Percentiles rank a stretch among this genome's conserved stretches.
Evolutionary conservation across 768 basidiomycete genomes (phyloP).

Genomic region (Leccinellum albellum): DNA sequence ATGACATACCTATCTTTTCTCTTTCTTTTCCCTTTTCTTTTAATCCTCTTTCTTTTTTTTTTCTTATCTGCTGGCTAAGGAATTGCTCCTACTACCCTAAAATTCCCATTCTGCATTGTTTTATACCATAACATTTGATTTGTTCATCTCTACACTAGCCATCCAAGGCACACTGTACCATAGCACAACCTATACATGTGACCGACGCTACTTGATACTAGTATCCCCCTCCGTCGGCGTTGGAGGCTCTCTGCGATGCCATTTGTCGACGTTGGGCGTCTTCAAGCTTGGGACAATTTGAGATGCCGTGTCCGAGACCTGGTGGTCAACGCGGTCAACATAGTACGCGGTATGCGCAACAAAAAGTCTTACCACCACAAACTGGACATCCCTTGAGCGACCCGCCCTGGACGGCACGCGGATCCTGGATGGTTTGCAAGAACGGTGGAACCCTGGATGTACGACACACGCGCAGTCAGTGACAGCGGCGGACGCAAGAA

Average conservation of each 20-base stretch:
- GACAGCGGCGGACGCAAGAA: neutral
- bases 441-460: conserved; percentile 83
- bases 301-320: conserved; percentile 92
- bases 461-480: neutral
- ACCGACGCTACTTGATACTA: neutral
- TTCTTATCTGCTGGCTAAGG: neutral
- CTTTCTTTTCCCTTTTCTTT: neutral
- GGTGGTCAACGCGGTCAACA: neutral
- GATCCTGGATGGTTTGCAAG: conserved; percentile 85
- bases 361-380: conserved; percentile 70
- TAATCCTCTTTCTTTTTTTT: neutral
- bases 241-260: conserved; percentile 74
- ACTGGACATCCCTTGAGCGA: conserved; percentile 87
- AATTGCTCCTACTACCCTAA: conserved; percentile 3
- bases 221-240: conserved; percentile 54
- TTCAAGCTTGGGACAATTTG: conserved; percentile 95
- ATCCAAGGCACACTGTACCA: conserved; percentile 5
- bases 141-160: neutral
- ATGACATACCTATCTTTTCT: conserved; percentile 1
- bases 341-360: neutral
- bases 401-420: conserved; percentile 74
- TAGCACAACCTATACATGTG: neutral
- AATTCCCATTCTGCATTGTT: conserved; percentile 2
- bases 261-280: conserved; percentile 88
- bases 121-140: conserved; percentile 1